A percentile compares a stretch with the other conserved stretches of the same genome.
Evolutionary conservation across 306 rosid species (phyloP).

Genomic region (Cucurbita argyrosperma): DNA sequence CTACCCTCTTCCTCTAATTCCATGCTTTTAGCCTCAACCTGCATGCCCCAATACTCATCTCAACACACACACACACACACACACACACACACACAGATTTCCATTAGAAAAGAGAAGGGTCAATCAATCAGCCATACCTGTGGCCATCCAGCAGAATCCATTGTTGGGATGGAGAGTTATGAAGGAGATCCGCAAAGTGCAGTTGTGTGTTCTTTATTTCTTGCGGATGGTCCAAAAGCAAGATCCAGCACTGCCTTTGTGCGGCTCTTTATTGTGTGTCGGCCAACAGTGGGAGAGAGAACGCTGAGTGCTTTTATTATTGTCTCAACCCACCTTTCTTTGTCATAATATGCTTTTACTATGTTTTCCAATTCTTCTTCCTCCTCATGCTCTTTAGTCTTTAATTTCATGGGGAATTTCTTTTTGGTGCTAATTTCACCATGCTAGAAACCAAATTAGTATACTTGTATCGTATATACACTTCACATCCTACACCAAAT

Average conservation of each 20-base stretch:
- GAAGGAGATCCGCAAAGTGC: slow-evolving; percentile 23
- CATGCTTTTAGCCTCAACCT: slow-evolving; percentile 20
- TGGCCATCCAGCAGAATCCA: slow-evolving; percentile 98
- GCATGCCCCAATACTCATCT: neutral
- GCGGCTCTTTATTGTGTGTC: slow-evolving; percentile 64
- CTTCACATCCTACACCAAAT: neutral
- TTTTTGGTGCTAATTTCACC: neutral
- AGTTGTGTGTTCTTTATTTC: slow-evolving; percentile 16
- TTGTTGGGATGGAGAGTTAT: slow-evolving; percentile 17
- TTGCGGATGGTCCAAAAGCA: slow-evolving; percentile 49
- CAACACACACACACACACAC: neutral
- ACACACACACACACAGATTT: neutral
- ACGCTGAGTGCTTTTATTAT: slow-evolving; percentile 17
- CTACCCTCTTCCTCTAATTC: slow-evolving; percentile 27
- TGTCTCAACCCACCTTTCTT: slow-evolving; percentile 20
- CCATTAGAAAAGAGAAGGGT: slow-evolving; percentile 4
- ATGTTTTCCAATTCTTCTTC: slow-evolving; percentile 1
- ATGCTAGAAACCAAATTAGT: neutral
- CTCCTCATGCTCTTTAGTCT: slow-evolving; percentile 3
- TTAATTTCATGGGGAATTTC: neutral
- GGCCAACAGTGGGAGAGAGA: slow-evolving; percentile 48
- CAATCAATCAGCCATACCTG: slow-evolving; percentile 43
- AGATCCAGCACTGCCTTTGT: slow-evolving; percentile 19
- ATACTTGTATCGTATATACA: neutral
- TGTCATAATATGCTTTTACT: slow-evolving; percentile 4